Base-by-base conservation (phyloP, 345 rosid species). In the Moricandia arvensis region DNA sequence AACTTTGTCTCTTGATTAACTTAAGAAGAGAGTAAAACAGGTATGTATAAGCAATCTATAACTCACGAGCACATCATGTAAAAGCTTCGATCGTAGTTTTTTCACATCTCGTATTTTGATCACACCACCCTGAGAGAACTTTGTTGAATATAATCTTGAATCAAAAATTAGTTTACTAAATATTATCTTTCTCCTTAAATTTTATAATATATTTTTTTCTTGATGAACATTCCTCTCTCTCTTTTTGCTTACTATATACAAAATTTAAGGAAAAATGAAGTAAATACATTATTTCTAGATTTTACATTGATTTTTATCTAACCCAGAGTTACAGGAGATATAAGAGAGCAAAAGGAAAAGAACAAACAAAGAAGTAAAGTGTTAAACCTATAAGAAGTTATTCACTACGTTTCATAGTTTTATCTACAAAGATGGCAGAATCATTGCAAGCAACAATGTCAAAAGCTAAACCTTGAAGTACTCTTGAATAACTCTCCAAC, bases 371-470 rank as follows among this genome's bases (percentile, higher is more conserved):
- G 62, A 49, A 59, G 3, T 24, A 30, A 64, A 64, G 35, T 41
- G 12, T 37, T 8, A 33, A 37, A 2, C 6, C 27, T 59, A 45
- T 59, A 49, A 24, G 41, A 37, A 21, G 12, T 47, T 65, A 70
- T 45, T 79, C 81, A 24, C 54, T 10, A 41, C 41, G 66, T 81
- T 80, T 82, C 69, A 78, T 66, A 7, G 85, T 73, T 75, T 69
- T 85, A n/a, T n/a, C 91, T 66, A 84, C 96, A 79, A 71, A 81
- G 29, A 91, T 82, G 67, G 88, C 94, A 82, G 88, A 92, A 59
- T 87, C 96, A 63, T 88, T 88, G 94, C 98, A 86, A 60, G 98
- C 87, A 10, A 91, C 93, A 29, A 83, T 78, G 86, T 89, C 91
- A 84, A 88, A 93, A 27, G 98, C 98, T 45, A 21, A 21, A 21